A percentile compares a stretch with the other conserved stretches of the same genome.
Evolutionary conservation across 2,329 filamentous ascomycete genomes (phyloP).

Genomic region (Aspergillus tubingensis): DNA sequence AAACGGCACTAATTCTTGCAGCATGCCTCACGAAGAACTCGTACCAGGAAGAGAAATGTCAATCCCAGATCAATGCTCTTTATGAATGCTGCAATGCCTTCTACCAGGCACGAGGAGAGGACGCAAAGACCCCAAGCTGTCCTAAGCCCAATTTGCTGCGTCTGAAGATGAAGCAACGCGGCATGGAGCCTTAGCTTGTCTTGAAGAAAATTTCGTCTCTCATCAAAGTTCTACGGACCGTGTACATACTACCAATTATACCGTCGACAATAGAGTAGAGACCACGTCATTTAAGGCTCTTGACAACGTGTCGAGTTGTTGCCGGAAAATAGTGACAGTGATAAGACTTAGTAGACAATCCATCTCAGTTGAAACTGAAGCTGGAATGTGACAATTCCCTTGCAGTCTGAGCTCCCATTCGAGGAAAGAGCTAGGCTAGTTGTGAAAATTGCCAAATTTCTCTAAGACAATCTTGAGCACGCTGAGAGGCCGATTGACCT

Average conservation of each 20-base stretch:
- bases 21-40: slow-evolving; percentile 82
- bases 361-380: background rate
- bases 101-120: slow-evolving; percentile 76
- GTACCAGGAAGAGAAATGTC: slow-evolving; percentile 84
- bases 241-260: slow-evolving; percentile 11
- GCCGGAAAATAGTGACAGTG: background rate
- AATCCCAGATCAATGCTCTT: slow-evolving; percentile 73
- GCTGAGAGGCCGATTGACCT: slow-evolving; percentile 79
- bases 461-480: slow-evolving; percentile 99
- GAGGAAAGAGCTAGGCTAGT: slow-evolving; percentile 64
- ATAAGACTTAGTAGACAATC: background rate
- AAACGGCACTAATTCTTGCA: slow-evolving; percentile 38
- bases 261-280: background rate
- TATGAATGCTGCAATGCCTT: slow-evolving; percentile 94
- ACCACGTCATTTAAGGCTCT: background rate
- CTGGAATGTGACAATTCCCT: slow-evolving; percentile 47
- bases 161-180: slow-evolving; percentile 81
- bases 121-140: slow-evolving; percentile 77
- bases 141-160: slow-evolving; percentile 77
- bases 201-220: no score
- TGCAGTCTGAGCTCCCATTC: slow-evolving; percentile 57
- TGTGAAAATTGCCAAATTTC: slow-evolving; percentile 69
- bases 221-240: background rate
- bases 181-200: slow-evolving; percentile 36
- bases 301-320: background rate